Conservation (phyloP, 495 filamentous ascomycete genomes). For the Trichoderma virens region DNA sequence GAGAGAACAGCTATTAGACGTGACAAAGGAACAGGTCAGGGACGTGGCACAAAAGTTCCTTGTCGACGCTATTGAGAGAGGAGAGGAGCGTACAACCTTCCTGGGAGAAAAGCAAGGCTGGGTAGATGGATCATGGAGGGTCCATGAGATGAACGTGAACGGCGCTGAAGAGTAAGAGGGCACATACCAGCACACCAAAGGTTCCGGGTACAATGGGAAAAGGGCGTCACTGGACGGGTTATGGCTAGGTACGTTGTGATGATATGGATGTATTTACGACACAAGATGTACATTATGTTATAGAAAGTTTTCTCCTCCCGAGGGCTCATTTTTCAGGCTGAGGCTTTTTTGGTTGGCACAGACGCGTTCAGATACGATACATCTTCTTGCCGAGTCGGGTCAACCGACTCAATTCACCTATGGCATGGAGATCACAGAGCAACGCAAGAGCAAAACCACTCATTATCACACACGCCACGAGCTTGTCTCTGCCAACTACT, state of each 20-base stretch:
- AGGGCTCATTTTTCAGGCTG: constrained; percentile 1
- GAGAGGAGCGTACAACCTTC: constrained; percentile 53
- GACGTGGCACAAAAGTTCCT: constrained; percentile 75
- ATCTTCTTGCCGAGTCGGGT: constrained; percentile 30
- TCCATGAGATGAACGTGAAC: constrained; percentile 45
- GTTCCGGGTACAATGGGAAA: constrained; percentile 14
- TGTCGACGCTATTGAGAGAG: constrained; percentile 54
- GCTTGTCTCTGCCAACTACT: constrained; percentile 4
- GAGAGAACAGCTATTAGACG: constrained; percentile 81
- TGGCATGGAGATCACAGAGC: constrained; percentile 42
- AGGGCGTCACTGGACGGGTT: not conserved
- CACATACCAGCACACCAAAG: constrained; percentile 10
- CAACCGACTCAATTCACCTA: constrained; percentile 16
- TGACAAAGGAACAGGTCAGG: constrained; percentile 71
- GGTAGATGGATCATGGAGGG: constrained; percentile 48
- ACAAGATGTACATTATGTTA: constrained; percentile 28
- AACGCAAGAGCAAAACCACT: constrained; percentile 37
- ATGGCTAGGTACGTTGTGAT: constrained; percentile 11
- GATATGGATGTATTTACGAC: constrained; percentile 12
- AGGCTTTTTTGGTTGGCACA: constrained; percentile 10
- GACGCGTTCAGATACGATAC: constrained; percentile 46
- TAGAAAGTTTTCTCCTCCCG: constrained; percentile 12
- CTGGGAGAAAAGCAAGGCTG: constrained; percentile 82
- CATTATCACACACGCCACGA: not conserved
- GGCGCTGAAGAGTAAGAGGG: constrained; percentile 18